A percentile compares a stretch with the other conserved stretches of the same genome.
Evolutionary conservation across 1,139 yeast species (phyloP).

Genomic region (Hanseniaspora uvarum): DNA sequence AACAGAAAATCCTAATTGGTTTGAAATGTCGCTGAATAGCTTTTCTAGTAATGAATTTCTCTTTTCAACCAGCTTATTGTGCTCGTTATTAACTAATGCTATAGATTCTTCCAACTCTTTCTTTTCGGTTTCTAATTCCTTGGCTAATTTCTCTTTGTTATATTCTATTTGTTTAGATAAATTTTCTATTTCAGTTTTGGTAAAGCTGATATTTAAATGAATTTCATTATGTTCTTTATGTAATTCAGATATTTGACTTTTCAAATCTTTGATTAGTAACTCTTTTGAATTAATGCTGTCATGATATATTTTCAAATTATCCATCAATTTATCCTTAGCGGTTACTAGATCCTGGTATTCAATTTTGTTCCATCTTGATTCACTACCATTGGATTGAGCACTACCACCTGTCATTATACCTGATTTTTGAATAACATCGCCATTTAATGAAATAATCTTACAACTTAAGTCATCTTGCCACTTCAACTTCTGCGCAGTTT

Average conservation of each 20-base stretch:
- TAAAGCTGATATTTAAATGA: constrained; percentile 42
- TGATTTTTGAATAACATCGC: constrained; percentile 72
- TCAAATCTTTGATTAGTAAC: constrained; percentile 49
- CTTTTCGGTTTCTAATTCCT: constrained; percentile 33
- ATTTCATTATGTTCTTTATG: constrained; percentile 43
- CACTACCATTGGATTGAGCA: constrained; percentile 26
- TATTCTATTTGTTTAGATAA: constrained; percentile 46
- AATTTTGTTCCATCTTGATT: constrained; percentile 62
- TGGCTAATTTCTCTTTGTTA: constrained; percentile 33
- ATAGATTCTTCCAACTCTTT: constrained; percentile 23
- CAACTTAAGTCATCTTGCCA: constrained; percentile 55
- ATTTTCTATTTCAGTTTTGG: constrained; percentile 47
- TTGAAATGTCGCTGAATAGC: constrained; percentile 48
- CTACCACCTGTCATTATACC: constrained; percentile 91
- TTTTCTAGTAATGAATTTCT: constrained; percentile 36
- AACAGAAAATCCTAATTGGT: constrained; percentile 45
- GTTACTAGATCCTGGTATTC: constrained; percentile 51
- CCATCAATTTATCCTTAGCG: constrained; percentile 50
- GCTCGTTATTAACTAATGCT: constrained; percentile 21
- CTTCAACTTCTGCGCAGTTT: constrained; percentile 58
- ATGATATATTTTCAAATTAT: constrained; percentile 44
- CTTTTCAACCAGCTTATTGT: constrained; percentile 28
- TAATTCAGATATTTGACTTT: constrained; percentile 35
- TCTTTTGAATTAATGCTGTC: constrained; percentile 43
- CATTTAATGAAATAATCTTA: constrained; percentile 72